Conservation (phyloP, 345 rosid genomes). For the Euphorbia peplus region DNA sequence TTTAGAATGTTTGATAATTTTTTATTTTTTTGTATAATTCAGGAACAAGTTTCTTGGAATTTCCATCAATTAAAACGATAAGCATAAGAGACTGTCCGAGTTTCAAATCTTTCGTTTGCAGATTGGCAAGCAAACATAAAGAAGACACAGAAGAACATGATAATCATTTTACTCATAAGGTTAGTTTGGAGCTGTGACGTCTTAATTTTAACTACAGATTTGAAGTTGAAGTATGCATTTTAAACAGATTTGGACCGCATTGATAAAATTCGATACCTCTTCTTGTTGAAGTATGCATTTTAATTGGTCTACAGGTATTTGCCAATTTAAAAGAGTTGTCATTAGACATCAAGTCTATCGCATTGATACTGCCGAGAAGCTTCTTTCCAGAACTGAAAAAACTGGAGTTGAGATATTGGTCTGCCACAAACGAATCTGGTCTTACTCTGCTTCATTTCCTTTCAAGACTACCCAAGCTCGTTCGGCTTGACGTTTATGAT, state of each 20-base stretch:
- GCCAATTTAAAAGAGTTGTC: not conserved
- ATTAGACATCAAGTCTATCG: not conserved
- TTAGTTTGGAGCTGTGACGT: not conserved
- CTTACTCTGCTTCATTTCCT: not conserved
- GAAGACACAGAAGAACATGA: too few relatives aligned
- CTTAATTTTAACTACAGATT: too few relatives aligned
- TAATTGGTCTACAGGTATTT: not conserved
- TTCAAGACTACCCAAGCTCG: not conserved
- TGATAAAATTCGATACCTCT: too few relatives aligned
- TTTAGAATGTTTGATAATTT: not conserved
- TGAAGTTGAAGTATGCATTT: too few relatives aligned
- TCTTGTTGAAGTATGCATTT: too few relatives aligned
- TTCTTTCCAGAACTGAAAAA: not conserved
- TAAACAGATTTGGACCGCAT: too few relatives aligned
- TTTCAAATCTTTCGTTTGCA: too few relatives aligned
- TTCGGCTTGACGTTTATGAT: not conserved
- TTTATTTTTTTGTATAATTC: not conserved
- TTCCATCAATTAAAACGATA: not conserved
- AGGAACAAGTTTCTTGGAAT: not conserved
- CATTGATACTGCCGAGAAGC: not conserved
- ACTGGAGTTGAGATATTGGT: not conserved
- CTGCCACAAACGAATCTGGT: not conserved
- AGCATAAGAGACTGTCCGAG: too few relatives aligned
- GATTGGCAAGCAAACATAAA: too few relatives aligned
- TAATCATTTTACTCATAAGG: not conserved